Conservation (phyloP, 495 filamentous ascomycete genomes). For the Sordaria brevicollis region DNA sequence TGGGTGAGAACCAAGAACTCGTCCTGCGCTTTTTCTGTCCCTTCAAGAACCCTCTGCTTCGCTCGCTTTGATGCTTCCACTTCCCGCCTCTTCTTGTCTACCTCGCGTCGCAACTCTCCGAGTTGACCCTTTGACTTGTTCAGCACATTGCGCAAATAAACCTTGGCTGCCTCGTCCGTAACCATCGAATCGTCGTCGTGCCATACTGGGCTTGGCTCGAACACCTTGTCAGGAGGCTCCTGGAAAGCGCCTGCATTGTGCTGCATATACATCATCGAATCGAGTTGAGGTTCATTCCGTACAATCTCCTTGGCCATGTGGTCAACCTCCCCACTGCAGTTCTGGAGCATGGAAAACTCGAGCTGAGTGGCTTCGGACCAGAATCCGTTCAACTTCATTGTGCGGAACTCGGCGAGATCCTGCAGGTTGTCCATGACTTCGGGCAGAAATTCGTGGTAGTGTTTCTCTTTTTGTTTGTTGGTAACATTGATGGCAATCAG, state of each 20-base stretch:
- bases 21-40: slow-evolving; percentile 65
- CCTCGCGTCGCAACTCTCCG: slow-evolving; percentile 65
- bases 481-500: slow-evolving; percentile 90
- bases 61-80: slow-evolving; percentile 62
- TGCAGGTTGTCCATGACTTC: slow-evolving; percentile 85
- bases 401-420: slow-evolving; percentile 83
- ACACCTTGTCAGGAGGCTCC: slow-evolving; percentile 72
- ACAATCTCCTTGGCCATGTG: slow-evolving; percentile 72
- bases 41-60: slow-evolving; percentile 65
- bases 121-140: slow-evolving; percentile 80
- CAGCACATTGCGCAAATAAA: slow-evolving; percentile 84
- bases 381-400: slow-evolving; percentile 68
- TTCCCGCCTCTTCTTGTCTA: slow-evolving; percentile 74
- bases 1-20: slow-evolving; percentile 69
- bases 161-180: slow-evolving; percentile 71
- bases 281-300: slow-evolving; percentile 76
- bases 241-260: slow-evolving; percentile 76
- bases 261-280: slow-evolving; percentile 93
- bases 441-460: slow-evolving; percentile 93
- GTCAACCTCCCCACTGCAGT: slow-evolving; percentile 58
- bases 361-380: slow-evolving; percentile 73
- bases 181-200: slow-evolving; percentile 82
- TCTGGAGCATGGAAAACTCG: slow-evolving; percentile 62
- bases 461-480: slow-evolving; percentile 92
- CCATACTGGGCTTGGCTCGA: slow-evolving; percentile 96